Evolutionary conservation across 169 alveolate species (phyloP).

Genomic region (Neospora caninum): DNA sequence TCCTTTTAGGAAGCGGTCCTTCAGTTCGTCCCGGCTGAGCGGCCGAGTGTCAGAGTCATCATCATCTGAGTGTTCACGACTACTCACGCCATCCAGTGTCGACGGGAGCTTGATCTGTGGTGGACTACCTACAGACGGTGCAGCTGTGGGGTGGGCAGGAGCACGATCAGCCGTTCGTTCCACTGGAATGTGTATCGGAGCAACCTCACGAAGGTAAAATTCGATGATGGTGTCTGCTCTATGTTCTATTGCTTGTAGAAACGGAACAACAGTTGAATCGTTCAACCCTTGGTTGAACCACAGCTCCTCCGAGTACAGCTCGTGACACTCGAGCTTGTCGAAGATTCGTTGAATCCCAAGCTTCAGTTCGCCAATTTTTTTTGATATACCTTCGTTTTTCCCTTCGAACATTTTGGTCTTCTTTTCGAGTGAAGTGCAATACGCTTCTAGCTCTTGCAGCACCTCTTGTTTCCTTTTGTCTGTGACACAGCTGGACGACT

Average conservation of each 20-base stretch:
- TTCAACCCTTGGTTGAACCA: constrained; percentile 39
- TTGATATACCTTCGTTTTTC: background rate
- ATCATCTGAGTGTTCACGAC: constrained; percentile 49
- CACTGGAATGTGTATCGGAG: background rate
- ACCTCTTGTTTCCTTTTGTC: constrained; percentile 28
- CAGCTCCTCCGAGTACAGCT: constrained; percentile 14
- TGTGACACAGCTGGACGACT: background rate
- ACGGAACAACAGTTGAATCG: background rate
- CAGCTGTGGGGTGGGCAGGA: background rate
- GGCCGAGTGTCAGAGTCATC: constrained; percentile 56
- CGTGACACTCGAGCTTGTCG: background rate
- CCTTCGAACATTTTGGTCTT: background rate
- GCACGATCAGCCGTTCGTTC: background rate
- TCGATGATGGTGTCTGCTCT: background rate
- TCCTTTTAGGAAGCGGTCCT: background rate
- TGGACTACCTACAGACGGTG: background rate
- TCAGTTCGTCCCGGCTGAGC: constrained; percentile 47
- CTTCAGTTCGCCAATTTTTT: constrained; percentile 13
- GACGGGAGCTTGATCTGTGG: constrained; percentile 55
- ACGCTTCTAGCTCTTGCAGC: constrained; percentile 6
- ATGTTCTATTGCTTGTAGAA: constrained; percentile 45
- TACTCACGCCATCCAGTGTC: constrained; percentile 34
- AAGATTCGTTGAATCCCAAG: constrained; percentile 5
- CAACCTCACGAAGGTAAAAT: background rate
- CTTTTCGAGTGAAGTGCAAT: background rate